phyloP scores from a whole-genome alignment of 768 basidiomycete genomes.

The Erythrobasidium yunnanense region DNA sequence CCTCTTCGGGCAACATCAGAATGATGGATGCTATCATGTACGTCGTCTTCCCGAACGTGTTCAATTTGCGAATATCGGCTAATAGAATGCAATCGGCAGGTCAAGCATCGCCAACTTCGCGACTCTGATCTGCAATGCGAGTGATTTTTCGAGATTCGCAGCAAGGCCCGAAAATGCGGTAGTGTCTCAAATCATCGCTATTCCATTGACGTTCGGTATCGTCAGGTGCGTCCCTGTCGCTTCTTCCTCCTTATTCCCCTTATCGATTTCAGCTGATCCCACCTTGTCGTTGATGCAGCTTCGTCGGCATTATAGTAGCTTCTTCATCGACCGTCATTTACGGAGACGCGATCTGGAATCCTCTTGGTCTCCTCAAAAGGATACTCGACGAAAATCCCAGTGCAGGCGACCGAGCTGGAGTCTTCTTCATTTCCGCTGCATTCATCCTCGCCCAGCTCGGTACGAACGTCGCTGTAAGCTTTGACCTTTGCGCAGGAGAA shows the following conservation, averaged over 20 bases:
- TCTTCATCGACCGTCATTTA: slow-evolving; percentile 66
- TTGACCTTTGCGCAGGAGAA: neutral
- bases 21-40: slow-evolving; percentile 57
- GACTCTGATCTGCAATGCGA: slow-evolving; percentile 41
- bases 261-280: too few relatives aligned
- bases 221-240: too few relatives aligned
- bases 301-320: slow-evolving; percentile 64
- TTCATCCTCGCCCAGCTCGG: slow-evolving; percentile 68
- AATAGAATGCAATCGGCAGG: too few relatives aligned
- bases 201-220: slow-evolving; percentile 62
- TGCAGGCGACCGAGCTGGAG: slow-evolving; percentile 38
- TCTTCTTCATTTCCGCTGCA: slow-evolving; percentile 66
- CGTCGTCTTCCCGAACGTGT: too few relatives aligned
- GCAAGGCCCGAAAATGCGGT: slow-evolving; percentile 48
- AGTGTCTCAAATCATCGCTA: slow-evolving; percentile 57
- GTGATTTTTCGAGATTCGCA: slow-evolving; percentile 52
- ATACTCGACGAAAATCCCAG: slow-evolving; percentile 23
- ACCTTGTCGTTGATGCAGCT: too few relatives aligned
- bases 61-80: too few relatives aligned
- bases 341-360: slow-evolving; percentile 67
- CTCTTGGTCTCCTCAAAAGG: slow-evolving; percentile 46
- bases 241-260: too few relatives aligned
- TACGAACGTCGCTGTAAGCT: slow-evolving; percentile 60
- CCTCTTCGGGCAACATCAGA: neutral
- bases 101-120: slow-evolving; percentile 68